These are phyloP conservation scores for Spirogloea muscicola DNA, from an alignment of 139 green algal genomes.

Conservation along the genomic window DNA sequence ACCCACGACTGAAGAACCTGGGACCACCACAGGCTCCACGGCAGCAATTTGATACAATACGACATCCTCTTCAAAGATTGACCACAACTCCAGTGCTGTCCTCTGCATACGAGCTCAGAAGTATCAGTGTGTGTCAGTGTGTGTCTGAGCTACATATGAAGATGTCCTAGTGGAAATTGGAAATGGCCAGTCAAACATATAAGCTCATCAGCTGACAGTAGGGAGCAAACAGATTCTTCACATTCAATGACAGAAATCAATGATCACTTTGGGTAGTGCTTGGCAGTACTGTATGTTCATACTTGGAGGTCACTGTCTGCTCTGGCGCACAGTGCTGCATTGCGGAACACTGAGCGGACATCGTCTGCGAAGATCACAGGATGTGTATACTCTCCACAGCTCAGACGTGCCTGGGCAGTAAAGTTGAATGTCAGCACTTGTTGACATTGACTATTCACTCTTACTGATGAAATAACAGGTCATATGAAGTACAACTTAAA, in stretches of 20 bases:
- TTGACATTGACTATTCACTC: neutral
- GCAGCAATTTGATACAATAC: conserved; percentile 15
- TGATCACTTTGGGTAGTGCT: no score
- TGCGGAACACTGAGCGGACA: conserved; percentile 22
- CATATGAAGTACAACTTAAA: neutral
- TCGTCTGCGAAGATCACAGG: conserved; percentile 35
- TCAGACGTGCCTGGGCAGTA: conserved; percentile 23
- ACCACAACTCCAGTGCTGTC: conserved; percentile 9
- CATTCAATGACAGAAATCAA: no score
- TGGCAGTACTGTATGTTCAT: no score
- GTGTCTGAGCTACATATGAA: no score
- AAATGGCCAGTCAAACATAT: no score
- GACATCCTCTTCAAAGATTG: conserved; percentile 20
- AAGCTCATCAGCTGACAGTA: no score
- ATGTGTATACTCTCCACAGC: conserved; percentile 37
- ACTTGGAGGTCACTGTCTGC: conserved; percentile 5
- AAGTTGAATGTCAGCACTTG: neutral
- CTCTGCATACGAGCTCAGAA: no score
- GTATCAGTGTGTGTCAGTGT: no score
- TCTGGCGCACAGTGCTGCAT: conserved; percentile 30
- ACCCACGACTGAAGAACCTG: neutral
- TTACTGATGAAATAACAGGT: neutral
- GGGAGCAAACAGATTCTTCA: no score
- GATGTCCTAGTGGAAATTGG: no score
- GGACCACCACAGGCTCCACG: conserved; percentile 3